These are phyloP conservation scores for Aspergillus ostianus DNA, from an alignment of 495 filamentous ascomycete species.

Conservation along the genomic window DNA sequence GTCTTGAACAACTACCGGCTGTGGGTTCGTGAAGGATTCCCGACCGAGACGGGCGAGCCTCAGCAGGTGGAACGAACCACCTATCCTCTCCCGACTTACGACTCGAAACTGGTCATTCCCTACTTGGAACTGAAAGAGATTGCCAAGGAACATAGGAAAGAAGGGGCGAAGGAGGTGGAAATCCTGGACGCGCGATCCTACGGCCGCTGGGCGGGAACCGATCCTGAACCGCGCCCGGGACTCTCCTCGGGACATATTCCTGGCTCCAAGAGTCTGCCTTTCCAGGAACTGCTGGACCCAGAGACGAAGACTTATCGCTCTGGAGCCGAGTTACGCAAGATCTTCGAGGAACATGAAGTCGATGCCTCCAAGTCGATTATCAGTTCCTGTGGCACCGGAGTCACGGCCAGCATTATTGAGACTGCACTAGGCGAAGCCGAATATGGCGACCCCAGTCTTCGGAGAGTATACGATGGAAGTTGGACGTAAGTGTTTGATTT, in stretches of 20 bases:
- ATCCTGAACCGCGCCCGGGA: constrained; percentile 82
- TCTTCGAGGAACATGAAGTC: constrained; percentile 77
- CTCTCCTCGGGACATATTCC: constrained; percentile 92
- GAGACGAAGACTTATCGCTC: constrained; percentile 78
- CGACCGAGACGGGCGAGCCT: constrained; percentile 74
- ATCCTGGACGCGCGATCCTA: constrained; percentile 83
- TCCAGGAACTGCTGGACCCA: constrained; percentile 77
- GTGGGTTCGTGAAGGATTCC: constrained; percentile 80
- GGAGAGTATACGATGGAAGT: constrained; percentile 89
- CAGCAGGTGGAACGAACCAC: constrained; percentile 53
- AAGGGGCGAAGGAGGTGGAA: constrained; percentile 77
- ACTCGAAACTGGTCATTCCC: constrained; percentile 55
- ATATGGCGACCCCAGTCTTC: constrained; percentile 62
- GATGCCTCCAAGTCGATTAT: constrained; percentile 84
- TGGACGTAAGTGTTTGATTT: constrained; percentile 77
- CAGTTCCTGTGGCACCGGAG: constrained; percentile 87
- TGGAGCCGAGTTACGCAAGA: constrained; percentile 61
- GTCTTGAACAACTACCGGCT: constrained; percentile 90
- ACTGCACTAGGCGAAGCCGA: constrained; percentile 78
- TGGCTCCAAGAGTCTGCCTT: constrained; percentile 78
- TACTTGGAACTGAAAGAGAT: constrained; percentile 81
- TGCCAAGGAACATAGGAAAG: constrained; percentile 70
- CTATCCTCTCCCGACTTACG: constrained; percentile 56
- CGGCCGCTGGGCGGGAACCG: constrained; percentile 77
- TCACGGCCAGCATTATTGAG: constrained; percentile 91